Evolutionary conservation across 345 rosid genomes (phyloP), one percentile per base, ranked within the genome.

Genomic region (Geranium brycei): DNA sequence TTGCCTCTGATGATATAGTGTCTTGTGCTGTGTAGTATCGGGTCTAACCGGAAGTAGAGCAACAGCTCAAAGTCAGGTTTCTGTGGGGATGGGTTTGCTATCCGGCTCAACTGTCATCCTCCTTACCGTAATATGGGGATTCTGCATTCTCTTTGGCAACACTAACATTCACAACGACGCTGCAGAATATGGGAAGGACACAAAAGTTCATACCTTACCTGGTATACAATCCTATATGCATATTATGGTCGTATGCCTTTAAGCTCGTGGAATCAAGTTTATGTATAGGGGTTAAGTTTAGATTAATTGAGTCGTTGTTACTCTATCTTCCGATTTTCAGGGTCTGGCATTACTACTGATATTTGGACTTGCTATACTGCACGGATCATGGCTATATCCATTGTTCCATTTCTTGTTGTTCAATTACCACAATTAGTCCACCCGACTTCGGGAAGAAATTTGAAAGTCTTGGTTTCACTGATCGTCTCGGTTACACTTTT

Each of bases 41-140:
- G 96, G 97, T 69, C 84, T 88, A 2, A 85, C 97, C 41, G 97
- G 95, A 69, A 81, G 78, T 58, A 63, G 63, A 13, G 71, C 62
- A 79, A 79, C 82, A 15, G 96, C 97, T 19, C 97, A 91, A 75
- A 80, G 78, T 72, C 95, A 88, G 75, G 95, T 91, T 19, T 80
- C 95, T 3, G 97, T 88, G 17, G 97, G 97, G 31, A 91, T 91
- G 88, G 97, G 97, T 16, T 73, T 91, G 73, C 74, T 88, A 30
- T 95, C 97, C 66, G 96, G 96, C 8, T 88, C 95, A 28, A 91
- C 96, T 0, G 95, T 91, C 64, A 82, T 91, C 86, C 96, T 91
- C 56, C 81, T 85, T 35, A 91, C 97, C 4, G 71, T 88, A 8
- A 78, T 88, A 57, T 91, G 96, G 95, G 97, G 96, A 63, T 78